Evolutionary conservation across 495 filamentous ascomycete species (phyloP).

Genomic region (Aspergillus wentii): DNA sequence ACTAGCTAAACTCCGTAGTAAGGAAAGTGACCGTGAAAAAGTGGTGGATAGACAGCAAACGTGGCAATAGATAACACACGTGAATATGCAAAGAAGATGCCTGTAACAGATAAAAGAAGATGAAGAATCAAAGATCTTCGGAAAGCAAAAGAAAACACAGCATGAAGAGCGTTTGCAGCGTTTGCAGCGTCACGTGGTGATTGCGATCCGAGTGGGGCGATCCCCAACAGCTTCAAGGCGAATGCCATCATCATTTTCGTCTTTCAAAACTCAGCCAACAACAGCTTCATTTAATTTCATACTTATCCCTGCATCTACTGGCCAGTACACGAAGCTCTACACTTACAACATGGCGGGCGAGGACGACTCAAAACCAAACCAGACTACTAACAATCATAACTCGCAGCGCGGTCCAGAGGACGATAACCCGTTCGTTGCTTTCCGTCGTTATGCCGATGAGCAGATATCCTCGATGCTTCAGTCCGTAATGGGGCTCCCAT

Average conservation of each 20-base stretch:
- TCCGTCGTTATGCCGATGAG: slow-evolving; percentile 56
- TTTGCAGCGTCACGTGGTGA: slow-evolving; percentile 24
- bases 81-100: too few relatives aligned
- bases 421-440: slow-evolving; percentile 55
- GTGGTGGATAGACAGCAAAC: too few relatives aligned
- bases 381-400: neutral
- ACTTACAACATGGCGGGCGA: slow-evolving; percentile 25
- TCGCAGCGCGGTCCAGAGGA: slow-evolving; percentile 20
- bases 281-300: neutral
- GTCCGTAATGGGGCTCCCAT: slow-evolving; percentile 45
- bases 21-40: too few relatives aligned
- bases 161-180: slow-evolving; percentile 6
- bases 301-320: slow-evolving; percentile 5
- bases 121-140: too few relatives aligned
- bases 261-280: neutral
- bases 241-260: slow-evolving; percentile 7
- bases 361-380: slow-evolving; percentile 16
- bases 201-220: slow-evolving; percentile 13
- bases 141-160: too few relatives aligned
- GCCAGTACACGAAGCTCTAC: neutral
- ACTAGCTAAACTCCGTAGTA: too few relatives aligned
- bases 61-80: too few relatives aligned
- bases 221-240: slow-evolving; percentile 26
- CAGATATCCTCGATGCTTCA: slow-evolving; percentile 53
- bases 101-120: too few relatives aligned